phyloP scores from a whole-genome alignment of 805 yeast species.

The Nakazawaea anatomiae region DNA sequence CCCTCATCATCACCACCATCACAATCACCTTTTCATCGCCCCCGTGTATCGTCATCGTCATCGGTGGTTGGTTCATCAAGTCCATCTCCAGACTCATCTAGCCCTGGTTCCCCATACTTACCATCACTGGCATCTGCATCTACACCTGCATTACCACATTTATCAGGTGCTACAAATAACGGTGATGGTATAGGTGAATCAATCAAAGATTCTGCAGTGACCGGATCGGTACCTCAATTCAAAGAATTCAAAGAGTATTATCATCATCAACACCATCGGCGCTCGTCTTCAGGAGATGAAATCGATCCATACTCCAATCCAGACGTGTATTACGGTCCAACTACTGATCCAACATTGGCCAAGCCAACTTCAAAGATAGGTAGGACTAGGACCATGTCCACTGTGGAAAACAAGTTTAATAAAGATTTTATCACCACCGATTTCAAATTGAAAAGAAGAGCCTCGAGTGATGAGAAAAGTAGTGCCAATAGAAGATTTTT shows the following conservation, averaged over 20 bases:
- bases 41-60: no score
- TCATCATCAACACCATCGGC: conserved; percentile 4
- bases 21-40: background rate
- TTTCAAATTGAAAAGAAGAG: conserved; percentile 34
- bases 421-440: background rate
- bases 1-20: background rate
- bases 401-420: conserved; percentile 17
- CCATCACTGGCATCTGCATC: background rate
- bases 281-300: conserved; percentile 39
- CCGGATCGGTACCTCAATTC: conserved; percentile 1
- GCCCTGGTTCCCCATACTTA: background rate
- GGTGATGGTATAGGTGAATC: background rate
- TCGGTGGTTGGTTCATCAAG: no score
- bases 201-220: background rate
- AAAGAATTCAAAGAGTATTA: conserved; percentile 11
- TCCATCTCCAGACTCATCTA: background rate
- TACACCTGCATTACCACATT: background rate
- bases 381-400: conserved; percentile 49
- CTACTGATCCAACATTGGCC: conserved; percentile 46
- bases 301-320: conserved; percentile 64
- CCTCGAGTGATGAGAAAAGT: conserved; percentile 47
- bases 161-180: background rate
- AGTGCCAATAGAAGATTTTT: conserved; percentile 43
- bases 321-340: conserved; percentile 65
- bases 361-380: conserved; percentile 34